A percentile compares a stretch with the other conserved stretches of the same genome.
Conservation (phyloP, 208 protist genomes). For the Naegleria fowleri region DNA sequence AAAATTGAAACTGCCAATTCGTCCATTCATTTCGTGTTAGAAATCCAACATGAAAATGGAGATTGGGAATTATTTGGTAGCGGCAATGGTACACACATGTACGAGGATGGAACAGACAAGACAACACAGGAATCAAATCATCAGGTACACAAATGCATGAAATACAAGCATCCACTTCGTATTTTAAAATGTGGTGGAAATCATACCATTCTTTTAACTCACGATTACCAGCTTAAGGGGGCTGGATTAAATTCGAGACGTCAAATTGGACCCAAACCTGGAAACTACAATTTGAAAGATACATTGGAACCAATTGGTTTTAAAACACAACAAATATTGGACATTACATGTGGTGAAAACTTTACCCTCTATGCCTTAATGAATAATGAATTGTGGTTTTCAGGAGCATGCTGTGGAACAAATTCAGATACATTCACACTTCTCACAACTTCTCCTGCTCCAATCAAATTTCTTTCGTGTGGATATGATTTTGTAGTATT, state of each 20-base stretch:
- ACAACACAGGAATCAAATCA: background rate
- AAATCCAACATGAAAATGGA: background rate
- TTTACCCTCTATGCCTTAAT: background rate
- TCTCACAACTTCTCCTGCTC: background rate
- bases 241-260: background rate
- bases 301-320: background rate
- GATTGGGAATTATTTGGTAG: background rate
- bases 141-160: background rate
- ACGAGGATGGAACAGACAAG: background rate
- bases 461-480: background rate
- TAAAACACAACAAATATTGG: background rate
- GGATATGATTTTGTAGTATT: background rate
- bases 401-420: background rate
- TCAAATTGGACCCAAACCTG: background rate
- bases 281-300: background rate
- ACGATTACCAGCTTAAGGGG: background rate
- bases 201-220: background rate
- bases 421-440: background rate
- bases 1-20: background rate
- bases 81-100: background rate
- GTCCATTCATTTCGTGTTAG: background rate
- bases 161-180: background rate
- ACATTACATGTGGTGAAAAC: background rate
- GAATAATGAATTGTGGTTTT: background rate
- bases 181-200: background rate